Percentiles rank a stretch among this genome's conserved stretches.
These are phyloP conservation scores for Monilinia vaccinii-corymbosi DNA, from an alignment of 2,329 filamentous ascomycete genomes.

Conservation along the genomic window DNA sequence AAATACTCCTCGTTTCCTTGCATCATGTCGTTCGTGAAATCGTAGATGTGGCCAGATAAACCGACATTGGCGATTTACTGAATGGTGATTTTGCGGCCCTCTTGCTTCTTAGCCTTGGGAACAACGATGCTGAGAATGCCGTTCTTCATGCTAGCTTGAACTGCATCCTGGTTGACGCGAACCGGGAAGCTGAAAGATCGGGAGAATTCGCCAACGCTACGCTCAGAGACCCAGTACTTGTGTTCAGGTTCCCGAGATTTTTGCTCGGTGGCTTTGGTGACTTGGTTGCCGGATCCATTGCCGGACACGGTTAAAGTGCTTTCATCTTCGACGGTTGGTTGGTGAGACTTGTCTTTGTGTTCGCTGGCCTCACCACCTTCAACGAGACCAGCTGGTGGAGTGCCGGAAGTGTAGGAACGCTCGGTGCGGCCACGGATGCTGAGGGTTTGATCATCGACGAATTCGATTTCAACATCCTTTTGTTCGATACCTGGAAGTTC, in stretches of 20 bases:
- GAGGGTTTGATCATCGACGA: constrained; percentile 66
- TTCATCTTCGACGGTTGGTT: constrained; percentile 46
- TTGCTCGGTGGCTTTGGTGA: constrained; percentile 11
- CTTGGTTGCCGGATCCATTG: constrained; percentile 9
- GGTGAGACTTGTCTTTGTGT: constrained; percentile 18
- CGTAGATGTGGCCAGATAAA: background rate
- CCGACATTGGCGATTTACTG: constrained; percentile 10
- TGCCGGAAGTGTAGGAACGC: constrained; percentile 45
- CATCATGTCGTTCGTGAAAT: constrained; percentile 1
- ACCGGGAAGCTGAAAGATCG: constrained; percentile 60
- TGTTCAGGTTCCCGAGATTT: constrained; percentile 27
- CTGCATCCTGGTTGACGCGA: constrained; percentile 52
- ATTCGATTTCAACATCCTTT: constrained; percentile 68
- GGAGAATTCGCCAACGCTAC: constrained; percentile 56
- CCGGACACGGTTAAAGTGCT: constrained; percentile 15
- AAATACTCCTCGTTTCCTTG: background rate
- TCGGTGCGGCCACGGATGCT: constrained; percentile 62
- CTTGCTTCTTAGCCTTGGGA: constrained; percentile 56
- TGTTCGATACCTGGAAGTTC: constrained; percentile 70
- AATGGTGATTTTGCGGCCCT: constrained; percentile 46
- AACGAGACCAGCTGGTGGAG: constrained; percentile 37
- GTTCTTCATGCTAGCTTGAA: constrained; percentile 54
- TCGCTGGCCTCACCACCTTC: constrained; percentile 37
- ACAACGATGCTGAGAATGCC: constrained; percentile 56
- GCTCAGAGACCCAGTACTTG: constrained; percentile 65